Evolutionary conservation across 177 flowering plant genomes (phyloP), one percentile per base, ranked within the genome.

Genomic region (Telopea speciosissima): DNA sequence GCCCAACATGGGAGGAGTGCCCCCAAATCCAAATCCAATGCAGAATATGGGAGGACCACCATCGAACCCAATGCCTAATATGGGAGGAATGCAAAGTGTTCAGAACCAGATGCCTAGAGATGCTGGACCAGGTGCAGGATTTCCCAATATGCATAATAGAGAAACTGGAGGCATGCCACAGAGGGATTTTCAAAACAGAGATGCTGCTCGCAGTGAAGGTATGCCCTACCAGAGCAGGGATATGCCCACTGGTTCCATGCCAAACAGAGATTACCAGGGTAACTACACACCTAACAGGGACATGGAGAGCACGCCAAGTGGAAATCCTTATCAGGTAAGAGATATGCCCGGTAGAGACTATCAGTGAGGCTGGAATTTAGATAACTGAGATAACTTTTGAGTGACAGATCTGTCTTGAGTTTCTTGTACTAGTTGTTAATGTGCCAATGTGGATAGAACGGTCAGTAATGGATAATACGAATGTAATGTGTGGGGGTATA

Each of bases 121-220:
- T 42, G 33, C 44, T 49, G 59, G 44, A 14, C 73, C 70, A 4
- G 67, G 69, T 69, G 64, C 72, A 26, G 79, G 78, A 10, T 78
- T 75, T 74, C 68, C 81, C 19, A 66, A 71, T 28, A n/a, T n/a
- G n/a, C n/a, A n/a, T n/a, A n/a, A n/a, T n/a, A n/a, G n/a, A n/a
- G n/a, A n/a, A n/a, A n/a, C n/a, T n/a, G n/a, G n/a, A n/a, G n/a
- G n/a, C n/a, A 42, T 68, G 13, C 76, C 78, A 45, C 72, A 68
- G 36, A 58, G 80, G 24, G 68, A 68, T 33, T 68, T 68, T 24
- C 70, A 75, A 3, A 49, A 68, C 68, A 65, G 66, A 14, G 58
- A 73, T 31, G 68, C 63, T 9, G 75, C 73, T 11, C 68, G 69
- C 63, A 72, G 70, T 31, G 83, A 80, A 65, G 82, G 83, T 16